A percentile compares a stretch with the other conserved stretches of the same genome.
These are phyloP conservation scores for Lentinula lateritia DNA, from an alignment of 768 basidiomycete genomes.

Conservation along the genomic window DNA sequence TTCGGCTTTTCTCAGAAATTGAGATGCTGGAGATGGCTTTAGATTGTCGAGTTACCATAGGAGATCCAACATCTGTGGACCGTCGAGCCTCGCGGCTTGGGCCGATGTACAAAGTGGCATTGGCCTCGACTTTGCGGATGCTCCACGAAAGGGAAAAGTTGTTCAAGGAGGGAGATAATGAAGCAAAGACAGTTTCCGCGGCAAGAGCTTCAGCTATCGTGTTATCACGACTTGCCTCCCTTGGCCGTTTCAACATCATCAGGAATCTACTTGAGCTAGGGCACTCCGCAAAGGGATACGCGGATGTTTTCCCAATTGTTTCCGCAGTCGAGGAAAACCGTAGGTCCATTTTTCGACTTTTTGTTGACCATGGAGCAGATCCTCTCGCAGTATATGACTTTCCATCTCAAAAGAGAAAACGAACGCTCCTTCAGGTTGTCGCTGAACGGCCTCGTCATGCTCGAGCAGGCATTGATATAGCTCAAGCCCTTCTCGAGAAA, in stretches of 20 bases:
- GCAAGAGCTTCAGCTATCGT: not conserved
- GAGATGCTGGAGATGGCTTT: slow-evolving; percentile 1
- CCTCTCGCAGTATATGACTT: not conserved
- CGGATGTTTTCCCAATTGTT: slow-evolving; percentile 1
- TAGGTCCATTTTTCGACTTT: slow-evolving; percentile 7
- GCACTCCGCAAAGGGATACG: slow-evolving; percentile 6
- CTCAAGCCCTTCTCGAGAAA: not conserved
- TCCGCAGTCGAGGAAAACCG: slow-evolving; percentile 8
- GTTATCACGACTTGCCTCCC: slow-evolving; percentile 3
- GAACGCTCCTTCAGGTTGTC: not conserved
- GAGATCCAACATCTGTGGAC: slow-evolving; percentile 7
- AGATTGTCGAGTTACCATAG: not conserved
- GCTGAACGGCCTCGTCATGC: not conserved
- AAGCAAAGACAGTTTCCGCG: not conserved
- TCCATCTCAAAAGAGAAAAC: not conserved
- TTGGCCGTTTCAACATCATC: slow-evolving; percentile 4
- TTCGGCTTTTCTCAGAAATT: not conserved
- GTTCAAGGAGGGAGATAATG: not conserved
- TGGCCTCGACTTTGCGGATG: slow-evolving; percentile 6
- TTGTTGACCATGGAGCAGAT: slow-evolving; percentile 6
- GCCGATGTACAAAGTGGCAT: not conserved
- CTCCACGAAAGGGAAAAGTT: not conserved
- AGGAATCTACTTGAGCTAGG: slow-evolving; percentile 4
- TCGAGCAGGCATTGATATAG: not conserved
- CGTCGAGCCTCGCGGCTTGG: slow-evolving; percentile 8